Evolutionary conservation across 208 protist genomes (phyloP).

Genomic region (Angomonas deanei): DNA sequence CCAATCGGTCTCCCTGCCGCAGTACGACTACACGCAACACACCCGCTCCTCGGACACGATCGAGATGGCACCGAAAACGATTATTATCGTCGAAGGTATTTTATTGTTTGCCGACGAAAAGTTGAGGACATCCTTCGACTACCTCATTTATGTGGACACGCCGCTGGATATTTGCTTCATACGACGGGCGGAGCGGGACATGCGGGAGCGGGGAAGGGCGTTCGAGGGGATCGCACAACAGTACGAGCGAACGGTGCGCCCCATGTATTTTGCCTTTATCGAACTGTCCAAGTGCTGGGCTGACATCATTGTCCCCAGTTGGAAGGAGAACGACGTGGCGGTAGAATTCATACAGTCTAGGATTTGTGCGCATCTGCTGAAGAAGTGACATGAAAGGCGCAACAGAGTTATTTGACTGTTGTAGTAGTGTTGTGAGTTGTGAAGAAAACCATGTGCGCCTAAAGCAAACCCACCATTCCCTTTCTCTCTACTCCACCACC

Average conservation of each 20-base stretch:
- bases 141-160: conserved; percentile 88
- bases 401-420: background rate
- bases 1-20: conserved; percentile 66
- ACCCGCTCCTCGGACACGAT: conserved; percentile 22
- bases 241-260: conserved; percentile 88
- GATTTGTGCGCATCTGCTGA: conserved; percentile 13
- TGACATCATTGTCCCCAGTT: conserved; percentile 87
- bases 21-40: conserved; percentile 90
- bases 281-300: conserved; percentile 65
- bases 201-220: conserved; percentile 66
- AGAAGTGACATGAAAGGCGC: background rate
- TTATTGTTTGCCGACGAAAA: conserved; percentile 60
- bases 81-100: conserved; percentile 92
- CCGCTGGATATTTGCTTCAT: conserved; percentile 83
- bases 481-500: background rate
- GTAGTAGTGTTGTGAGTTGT: background rate
- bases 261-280: conserved; percentile 77
- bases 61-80: conserved; percentile 50
- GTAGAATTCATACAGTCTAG: conserved; percentile 53
- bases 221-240: conserved; percentile 75
- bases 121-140: conserved; percentile 65
- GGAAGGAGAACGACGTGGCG: conserved; percentile 75
- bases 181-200: conserved; percentile 76
- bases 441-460: background rate
- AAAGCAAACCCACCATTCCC: background rate